These are phyloP conservation scores for Mortierella claussenii DNA, from an alignment of 192 early-diverging fungal genomes.

Conservation along the genomic window DNA sequence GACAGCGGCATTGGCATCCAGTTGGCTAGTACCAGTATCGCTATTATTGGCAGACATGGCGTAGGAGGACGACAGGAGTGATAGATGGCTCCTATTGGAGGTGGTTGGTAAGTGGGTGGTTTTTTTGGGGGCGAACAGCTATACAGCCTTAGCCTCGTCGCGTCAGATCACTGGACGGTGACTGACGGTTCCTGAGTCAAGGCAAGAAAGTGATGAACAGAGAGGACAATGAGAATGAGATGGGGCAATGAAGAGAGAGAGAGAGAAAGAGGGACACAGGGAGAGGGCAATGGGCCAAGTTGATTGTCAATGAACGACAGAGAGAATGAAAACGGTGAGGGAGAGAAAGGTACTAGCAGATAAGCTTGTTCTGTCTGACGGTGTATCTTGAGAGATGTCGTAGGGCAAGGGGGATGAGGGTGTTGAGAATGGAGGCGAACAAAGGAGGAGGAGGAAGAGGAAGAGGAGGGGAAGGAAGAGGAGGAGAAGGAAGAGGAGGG, in stretches of 20 bases:
- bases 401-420: background rate
- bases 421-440: too few relatives aligned
- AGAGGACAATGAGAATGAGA: background rate
- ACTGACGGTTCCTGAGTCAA: background rate
- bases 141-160: too few relatives aligned
- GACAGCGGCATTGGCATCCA: slow-evolving; percentile 60
- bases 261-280: slow-evolving; percentile 1
- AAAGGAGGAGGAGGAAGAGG: too few relatives aligned
- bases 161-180: too few relatives aligned
- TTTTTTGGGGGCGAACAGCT: too few relatives aligned
- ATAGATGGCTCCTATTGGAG: too few relatives aligned
- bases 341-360: background rate
- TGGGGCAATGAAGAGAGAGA: background rate
- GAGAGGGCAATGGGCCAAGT: background rate
- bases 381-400: background rate
- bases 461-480: too few relatives aligned
- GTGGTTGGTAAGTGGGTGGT: too few relatives aligned
- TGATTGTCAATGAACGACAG: background rate
- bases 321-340: background rate
- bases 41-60: background rate
- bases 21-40: background rate
- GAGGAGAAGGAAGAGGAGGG: too few relatives aligned
- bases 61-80: too few relatives aligned
- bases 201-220: background rate
- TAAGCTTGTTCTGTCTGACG: background rate